Evolutionary conservation across 2,329 filamentous ascomycete genomes (phyloP), one percentile per base, ranked within the genome.

Genomic region (Plenodomus biglobosus): DNA sequence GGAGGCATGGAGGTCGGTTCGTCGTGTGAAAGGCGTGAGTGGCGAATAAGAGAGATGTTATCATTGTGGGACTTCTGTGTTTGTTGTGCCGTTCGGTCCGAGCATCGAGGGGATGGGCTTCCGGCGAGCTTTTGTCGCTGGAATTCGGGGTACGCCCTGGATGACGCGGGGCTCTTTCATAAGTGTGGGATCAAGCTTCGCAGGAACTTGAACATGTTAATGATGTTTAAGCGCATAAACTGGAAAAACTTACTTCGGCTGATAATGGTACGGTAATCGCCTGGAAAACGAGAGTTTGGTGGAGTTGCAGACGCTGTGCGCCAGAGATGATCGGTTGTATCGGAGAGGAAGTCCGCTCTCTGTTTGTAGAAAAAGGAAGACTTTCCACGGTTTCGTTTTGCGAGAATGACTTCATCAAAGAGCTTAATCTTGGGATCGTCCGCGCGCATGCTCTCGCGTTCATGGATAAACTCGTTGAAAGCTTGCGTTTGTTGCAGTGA

Each of bases 101-200:
- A 73, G 59, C 69, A 72, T 69, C 10, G 68, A 71, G 8, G 77
- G 76, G 40, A 79, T 76, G 2, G 77, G 76, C 61, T 78, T 80
- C 30, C 77, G 68, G 45, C 74, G 74, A 19, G 77, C 75, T 56
- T 77, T 74, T n/a, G 70, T 70, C 50, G 72, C 70, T 42, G 78
- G 77, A 15, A 83, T 76, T 48, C 81, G 74, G 21, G 91, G 91
- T n/a, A 91, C 85, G 30, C 92, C 92, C 69, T 95, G 90, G 34
- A 96, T 92, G 53, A 89, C 85, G 48, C 92, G 83, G 22, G 92
- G 92, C 73, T 96, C 92, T 69, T 90, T 90, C 90, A 97, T 96
- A 39, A 96, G 77, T 13, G 85, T 82, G 3, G 86, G 82, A 63
- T 99, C 94, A 8, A 99, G 80, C 65, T 89, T 92, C 7, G 89